phyloP scores from a whole-genome alignment of 2,329 filamentous ascomycete species.

The Phaeosphaeria sp. region DNA sequence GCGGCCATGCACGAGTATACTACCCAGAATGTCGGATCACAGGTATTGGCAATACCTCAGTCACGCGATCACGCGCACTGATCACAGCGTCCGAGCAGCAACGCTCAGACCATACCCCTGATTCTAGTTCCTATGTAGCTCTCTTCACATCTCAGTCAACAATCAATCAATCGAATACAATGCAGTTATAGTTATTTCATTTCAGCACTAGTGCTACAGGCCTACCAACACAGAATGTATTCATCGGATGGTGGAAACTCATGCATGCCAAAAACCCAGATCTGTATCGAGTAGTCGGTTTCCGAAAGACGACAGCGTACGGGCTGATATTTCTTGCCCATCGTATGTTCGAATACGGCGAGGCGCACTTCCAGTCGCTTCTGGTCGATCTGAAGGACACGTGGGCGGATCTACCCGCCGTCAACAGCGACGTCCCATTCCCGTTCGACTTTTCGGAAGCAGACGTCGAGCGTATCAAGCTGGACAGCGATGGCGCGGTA shows the following conservation, averaged over 20 bases:
- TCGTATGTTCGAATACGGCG: constrained; percentile 16
- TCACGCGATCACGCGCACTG: no score
- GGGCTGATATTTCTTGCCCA: constrained; percentile 15
- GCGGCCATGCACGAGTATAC: constrained; percentile 10
- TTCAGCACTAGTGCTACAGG: no score
- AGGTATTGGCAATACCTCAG: no score
- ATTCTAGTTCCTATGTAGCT: no score
- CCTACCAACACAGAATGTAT: no score
- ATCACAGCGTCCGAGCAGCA: no score
- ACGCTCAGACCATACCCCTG: no score
- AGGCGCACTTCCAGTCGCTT: constrained; percentile 16
- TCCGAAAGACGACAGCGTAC: constrained; percentile 11
- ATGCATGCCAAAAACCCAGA: constrained; percentile 11
- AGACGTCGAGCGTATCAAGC: constrained; percentile 13
- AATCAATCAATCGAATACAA: no score
- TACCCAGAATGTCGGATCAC: no score
- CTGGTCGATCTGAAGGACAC: constrained; percentile 12
- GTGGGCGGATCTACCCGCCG: constrained; percentile 8
- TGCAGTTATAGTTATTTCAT: no score
- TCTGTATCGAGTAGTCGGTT: constrained; percentile 10
- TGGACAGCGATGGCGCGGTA: constrained; percentile 10
- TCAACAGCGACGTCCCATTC: background rate
- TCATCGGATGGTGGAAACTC: constrained; percentile 17
- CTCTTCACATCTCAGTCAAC: no score
- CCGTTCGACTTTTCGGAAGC: constrained; percentile 14